Conservation (phyloP, 257 asterid genomes). For the Handroanthus guayacan region DNA sequence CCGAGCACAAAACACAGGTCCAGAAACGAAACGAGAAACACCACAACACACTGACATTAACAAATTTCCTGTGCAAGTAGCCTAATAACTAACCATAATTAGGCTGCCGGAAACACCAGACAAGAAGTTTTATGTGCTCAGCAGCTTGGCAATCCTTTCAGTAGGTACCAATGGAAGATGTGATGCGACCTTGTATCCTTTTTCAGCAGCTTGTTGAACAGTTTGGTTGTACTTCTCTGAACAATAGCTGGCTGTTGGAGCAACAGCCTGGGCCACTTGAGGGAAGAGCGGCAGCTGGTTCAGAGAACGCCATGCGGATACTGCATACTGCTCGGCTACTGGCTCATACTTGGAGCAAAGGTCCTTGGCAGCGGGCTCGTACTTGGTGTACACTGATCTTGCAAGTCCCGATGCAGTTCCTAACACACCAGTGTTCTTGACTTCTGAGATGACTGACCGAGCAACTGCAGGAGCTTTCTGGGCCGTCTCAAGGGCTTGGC, state of each 20-base stretch:
- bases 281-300: constrained; percentile 80
- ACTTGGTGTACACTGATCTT: constrained; percentile 65
- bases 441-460: constrained; percentile 68
- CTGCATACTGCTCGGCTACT: constrained; percentile 85
- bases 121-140: constrained; percentile 36
- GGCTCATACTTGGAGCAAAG: constrained; percentile 82
- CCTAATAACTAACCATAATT: not conserved
- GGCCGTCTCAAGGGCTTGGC: constrained; percentile 58
- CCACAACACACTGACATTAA: too few relatives aligned
- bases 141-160: constrained; percentile 68
- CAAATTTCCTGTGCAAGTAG: too few relatives aligned
- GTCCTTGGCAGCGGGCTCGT: constrained; percentile 82
- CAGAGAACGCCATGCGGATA: constrained; percentile 66
- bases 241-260: constrained; percentile 74
- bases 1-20: too few relatives aligned
- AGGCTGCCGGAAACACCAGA: constrained; percentile 7
- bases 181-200: constrained; percentile 74
- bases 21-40: too few relatives aligned
- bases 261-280: constrained; percentile 69
- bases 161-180: constrained; percentile 88
- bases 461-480: constrained; percentile 76
- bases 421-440: constrained; percentile 68
- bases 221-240: constrained; percentile 76
- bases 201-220: constrained; percentile 64
- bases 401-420: constrained; percentile 85